These are phyloP conservation scores for Breynia disticha DNA, from an alignment of 441 rosid species.

Conservation along the genomic window DNA sequence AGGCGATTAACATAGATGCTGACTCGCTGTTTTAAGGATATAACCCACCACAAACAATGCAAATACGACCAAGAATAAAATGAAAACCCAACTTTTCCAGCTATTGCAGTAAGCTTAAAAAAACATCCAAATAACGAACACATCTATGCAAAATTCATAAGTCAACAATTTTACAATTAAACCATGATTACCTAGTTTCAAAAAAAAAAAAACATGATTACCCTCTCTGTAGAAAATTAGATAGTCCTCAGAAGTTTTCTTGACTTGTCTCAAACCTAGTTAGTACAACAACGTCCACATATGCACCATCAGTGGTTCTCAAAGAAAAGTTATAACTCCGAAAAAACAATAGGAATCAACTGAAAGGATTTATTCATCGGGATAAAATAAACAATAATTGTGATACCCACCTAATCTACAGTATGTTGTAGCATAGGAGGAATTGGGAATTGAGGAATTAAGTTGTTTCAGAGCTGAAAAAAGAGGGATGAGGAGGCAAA, in stretches of 20 bases:
- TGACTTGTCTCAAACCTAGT: slow-evolving; percentile 99
- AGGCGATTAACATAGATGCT: slow-evolving; percentile 8
- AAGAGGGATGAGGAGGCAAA: no score
- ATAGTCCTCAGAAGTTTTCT: slow-evolving; percentile 96
- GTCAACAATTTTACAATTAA: slow-evolving; percentile 13
- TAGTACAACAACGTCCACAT: slow-evolving; percentile 89
- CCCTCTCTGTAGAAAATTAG: slow-evolving; percentile 96
- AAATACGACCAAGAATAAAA: slow-evolving; percentile 86
- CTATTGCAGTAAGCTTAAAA: slow-evolving; percentile 95
- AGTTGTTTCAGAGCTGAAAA: no score
- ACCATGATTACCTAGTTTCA: no score
- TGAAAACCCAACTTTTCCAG: slow-evolving; percentile 99
- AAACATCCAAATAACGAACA: slow-evolving; percentile 9
- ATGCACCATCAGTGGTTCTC: slow-evolving; percentile 95
- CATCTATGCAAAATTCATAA: slow-evolving; percentile 2
- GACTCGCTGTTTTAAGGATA: slow-evolving; percentile 78
- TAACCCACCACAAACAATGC: slow-evolving; percentile 97
- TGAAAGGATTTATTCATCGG: slow-evolving; percentile 2
- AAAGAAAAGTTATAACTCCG: slow-evolving; percentile 56
- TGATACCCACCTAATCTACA: slow-evolving; percentile 66
- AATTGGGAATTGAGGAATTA: no score
- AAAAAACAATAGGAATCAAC: slow-evolving; percentile 19
- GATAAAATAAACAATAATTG: slow-evolving; percentile 26
- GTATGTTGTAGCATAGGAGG: slow-evolving; percentile 95
- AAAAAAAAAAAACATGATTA: slow-evolving; percentile 26